Evolutionary conservation across 495 filamentous ascomycete genomes (phyloP), one percentile per base, ranked within the genome.

Genomic region (Tuber melanosporum): DNA sequence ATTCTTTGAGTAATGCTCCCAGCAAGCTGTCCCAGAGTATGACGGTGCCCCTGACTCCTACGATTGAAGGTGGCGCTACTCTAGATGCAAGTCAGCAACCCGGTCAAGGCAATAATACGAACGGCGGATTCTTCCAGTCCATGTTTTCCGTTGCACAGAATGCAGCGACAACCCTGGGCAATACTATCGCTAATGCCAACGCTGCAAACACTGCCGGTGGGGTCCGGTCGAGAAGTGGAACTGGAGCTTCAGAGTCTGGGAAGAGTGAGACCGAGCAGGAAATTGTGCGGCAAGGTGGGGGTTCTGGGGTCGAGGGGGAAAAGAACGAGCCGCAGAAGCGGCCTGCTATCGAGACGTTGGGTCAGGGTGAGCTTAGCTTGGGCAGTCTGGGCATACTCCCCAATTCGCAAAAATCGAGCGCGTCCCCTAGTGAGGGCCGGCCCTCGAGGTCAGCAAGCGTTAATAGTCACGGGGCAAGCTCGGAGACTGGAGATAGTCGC

Each of bases 101-200:
- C 69, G 87, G 87, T 14, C 85, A 80, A 73, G 57, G 75, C 17
- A 83, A 83, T 36, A 76, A 83, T 6, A 77, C 80, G 20, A 80
- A 83, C 22, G 80, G 86, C 70, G 93, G 94, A 0, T 99, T 99
- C 84, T 99, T 99, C 84, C 95, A 93, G 10, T 92, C 91, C 22
- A 91, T 98, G 82, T 93, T 99, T 80, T 94, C 93, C 45, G 95
- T 91, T 44, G 94, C 95, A 22, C 95, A 98, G 82, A 98, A 92
- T 85, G 95, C 96, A 57, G 95, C 95, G n/a, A 94, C 89, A 79
- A 91, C 90, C 3, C 82, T 99, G 7, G 94, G 89, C 79, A 97
- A 89, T 82, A 94, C 88, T 71, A 92, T 98, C 43, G 84, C 89
- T 17, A 94, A 93, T 77, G 88, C 88, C 3, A 87, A 52, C 82